These are phyloP conservation scores for Phytophthora pinifolia DNA, from an alignment of 352 stramenopile genomes.

Conservation along the genomic window DNA sequence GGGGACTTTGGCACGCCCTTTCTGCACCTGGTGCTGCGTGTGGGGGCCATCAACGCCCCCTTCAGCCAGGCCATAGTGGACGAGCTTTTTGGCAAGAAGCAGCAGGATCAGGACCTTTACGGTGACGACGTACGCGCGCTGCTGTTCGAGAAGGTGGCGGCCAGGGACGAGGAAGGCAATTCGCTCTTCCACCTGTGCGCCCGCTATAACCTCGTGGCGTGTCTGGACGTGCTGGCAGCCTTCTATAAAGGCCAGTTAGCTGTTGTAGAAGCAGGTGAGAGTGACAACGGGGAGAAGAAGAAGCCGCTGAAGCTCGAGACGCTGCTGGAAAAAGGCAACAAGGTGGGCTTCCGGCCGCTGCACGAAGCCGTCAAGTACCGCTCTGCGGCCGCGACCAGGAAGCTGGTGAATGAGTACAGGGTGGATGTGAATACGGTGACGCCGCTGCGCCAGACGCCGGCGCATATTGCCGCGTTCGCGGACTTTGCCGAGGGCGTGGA, in stretches of 20 bases:
- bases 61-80: slow-evolving; percentile 46
- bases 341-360: slow-evolving; percentile 60
- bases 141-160: slow-evolving; percentile 52
- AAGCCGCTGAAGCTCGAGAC: slow-evolving; percentile 30
- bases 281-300: slow-evolving; percentile 16
- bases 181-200: slow-evolving; percentile 81
- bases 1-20: slow-evolving; percentile 65
- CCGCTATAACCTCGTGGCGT: slow-evolving; percentile 52
- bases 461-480: slow-evolving; percentile 63
- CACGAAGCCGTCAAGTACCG: slow-evolving; percentile 74
- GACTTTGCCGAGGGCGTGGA: slow-evolving; percentile 45
- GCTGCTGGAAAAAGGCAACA: slow-evolving; percentile 60
- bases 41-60: slow-evolving; percentile 53
- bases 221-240: slow-evolving; percentile 42
- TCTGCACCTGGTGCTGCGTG: slow-evolving; percentile 65
- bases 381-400: slow-evolving; percentile 25
- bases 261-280: slow-evolving; percentile 13
- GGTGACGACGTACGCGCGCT: slow-evolving; percentile 42
- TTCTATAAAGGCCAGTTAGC: slow-evolving; percentile 47
- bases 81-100: slow-evolving; percentile 36
- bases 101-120: slow-evolving; percentile 9
- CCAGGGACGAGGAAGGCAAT: slow-evolving; percentile 74
- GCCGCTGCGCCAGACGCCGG: slow-evolving; percentile 59
- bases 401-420: slow-evolving; percentile 37
- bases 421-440: slow-evolving; percentile 53